Evolutionary conservation across 441 rosid genomes (phyloP).

Genomic region (Pelargonium fulgidum): DNA sequence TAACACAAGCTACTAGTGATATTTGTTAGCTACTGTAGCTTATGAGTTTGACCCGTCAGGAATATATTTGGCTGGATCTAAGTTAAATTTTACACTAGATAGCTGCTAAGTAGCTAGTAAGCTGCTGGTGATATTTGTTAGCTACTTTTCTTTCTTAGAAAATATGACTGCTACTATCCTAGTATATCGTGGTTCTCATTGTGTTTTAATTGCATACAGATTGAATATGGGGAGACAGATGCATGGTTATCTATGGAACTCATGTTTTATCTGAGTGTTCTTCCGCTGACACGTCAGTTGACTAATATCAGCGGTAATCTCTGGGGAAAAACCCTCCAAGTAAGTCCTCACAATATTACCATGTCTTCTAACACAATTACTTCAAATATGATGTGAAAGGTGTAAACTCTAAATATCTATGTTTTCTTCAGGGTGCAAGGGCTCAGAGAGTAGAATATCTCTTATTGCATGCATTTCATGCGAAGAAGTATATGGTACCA

Average conservation of each 20-base stretch:
- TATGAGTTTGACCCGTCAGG: neutral
- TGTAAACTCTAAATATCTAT: slow-evolving; percentile 14
- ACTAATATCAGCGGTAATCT: slow-evolving; percentile 97
- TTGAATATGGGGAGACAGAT: slow-evolving; percentile 94
- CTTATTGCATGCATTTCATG: slow-evolving; percentile 84
- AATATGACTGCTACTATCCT: slow-evolving; percentile 15
- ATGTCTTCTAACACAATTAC: slow-evolving; percentile 13
- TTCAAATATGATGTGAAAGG: neutral
- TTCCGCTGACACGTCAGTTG: slow-evolving; percentile 96
- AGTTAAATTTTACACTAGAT: neutral
- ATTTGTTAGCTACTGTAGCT: neutral
- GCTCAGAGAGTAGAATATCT: slow-evolving; percentile 95
- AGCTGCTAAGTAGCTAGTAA: neutral
- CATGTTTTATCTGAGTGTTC: slow-evolving; percentile 89
- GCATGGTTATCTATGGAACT: slow-evolving; percentile 99
- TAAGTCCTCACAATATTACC: slow-evolving; percentile 29
- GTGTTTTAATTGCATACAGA: slow-evolving; percentile 42
- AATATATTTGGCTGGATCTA: slow-evolving; percentile 4
- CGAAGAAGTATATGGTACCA: slow-evolving; percentile 85
- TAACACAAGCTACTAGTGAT: neutral
- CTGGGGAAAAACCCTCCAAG: slow-evolving; percentile 98
- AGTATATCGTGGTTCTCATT: slow-evolving; percentile 23
- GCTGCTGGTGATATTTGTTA: no score
- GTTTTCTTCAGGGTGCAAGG: slow-evolving; percentile 76
- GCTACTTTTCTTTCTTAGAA: slow-evolving; percentile 11